phyloP scores from a whole-genome alignment of 805 yeast genomes.

The Hanseniaspora opuntiae region DNA sequence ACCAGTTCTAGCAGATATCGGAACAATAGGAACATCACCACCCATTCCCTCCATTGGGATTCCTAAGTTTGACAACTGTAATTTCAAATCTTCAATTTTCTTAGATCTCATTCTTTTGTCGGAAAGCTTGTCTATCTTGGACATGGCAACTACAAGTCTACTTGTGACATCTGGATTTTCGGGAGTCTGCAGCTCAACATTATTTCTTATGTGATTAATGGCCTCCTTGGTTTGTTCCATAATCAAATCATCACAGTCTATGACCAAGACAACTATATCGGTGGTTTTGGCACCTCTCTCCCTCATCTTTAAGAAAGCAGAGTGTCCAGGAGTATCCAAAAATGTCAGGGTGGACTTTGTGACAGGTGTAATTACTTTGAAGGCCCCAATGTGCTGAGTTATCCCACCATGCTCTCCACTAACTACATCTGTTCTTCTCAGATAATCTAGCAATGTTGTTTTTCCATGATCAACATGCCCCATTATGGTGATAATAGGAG shows the following conservation, averaged over 20 bases:
- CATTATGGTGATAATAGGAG: conserved; percentile 95
- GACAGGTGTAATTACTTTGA: conserved; percentile 65
- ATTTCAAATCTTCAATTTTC: conserved; percentile 59
- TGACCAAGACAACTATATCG: conserved; percentile 81
- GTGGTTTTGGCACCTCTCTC: conserved; percentile 92
- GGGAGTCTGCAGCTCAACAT: conserved; percentile 38
- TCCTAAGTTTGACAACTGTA: conserved; percentile 63
- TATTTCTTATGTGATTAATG: conserved; percentile 71
- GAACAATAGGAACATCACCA: conserved; percentile 83
- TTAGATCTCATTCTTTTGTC: conserved; percentile 31
- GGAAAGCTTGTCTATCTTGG: conserved; percentile 64
- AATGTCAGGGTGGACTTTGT: conserved; percentile 72
- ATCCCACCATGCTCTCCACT: conserved; percentile 87
- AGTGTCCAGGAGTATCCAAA: conserved; percentile 95
- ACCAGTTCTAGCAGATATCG: conserved; percentile 81
- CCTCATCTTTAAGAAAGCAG: conserved; percentile 90
- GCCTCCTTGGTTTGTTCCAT: conserved; percentile 97
- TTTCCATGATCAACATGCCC: conserved; percentile 99
- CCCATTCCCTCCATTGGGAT: conserved; percentile 86
- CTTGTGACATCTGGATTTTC: conserved; percentile 5
- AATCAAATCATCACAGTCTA: conserved; percentile 93
- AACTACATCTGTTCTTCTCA: conserved; percentile 75
- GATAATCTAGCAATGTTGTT: conserved; percentile 78
- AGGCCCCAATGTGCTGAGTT: conserved; percentile 96
- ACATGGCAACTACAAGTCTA: conserved; percentile 79